Percentiles rank a stretch among this genome's conserved stretches.
These are phyloP conservation scores for Stentor roeselii DNA, from an alignment of 73 alveolate genomes.

Conservation along the genomic window DNA sequence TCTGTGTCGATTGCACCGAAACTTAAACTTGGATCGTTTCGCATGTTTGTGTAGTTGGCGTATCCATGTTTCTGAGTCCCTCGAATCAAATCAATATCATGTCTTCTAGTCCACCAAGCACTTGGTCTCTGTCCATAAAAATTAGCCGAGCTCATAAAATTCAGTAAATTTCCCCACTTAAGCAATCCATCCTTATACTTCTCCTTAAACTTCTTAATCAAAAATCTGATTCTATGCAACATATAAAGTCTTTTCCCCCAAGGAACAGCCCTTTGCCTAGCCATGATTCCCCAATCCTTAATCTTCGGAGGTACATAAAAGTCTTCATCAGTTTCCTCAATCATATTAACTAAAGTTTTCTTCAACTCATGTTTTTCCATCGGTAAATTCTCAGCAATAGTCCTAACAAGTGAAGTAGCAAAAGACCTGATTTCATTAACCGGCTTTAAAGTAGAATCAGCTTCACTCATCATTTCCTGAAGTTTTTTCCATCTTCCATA, in stretches of 20 bases:
- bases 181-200: constrained; percentile 63
- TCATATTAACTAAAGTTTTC: constrained; percentile 76
- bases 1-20: constrained; percentile 83
- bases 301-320: constrained; percentile 76
- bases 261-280: constrained; percentile 94
- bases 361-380: constrained; percentile 82
- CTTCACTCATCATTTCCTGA: constrained; percentile 42
- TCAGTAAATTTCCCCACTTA: constrained; percentile 89
- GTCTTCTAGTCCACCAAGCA: constrained; percentile 97
- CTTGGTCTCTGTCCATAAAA: constrained; percentile 95
- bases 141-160: constrained; percentile 83
- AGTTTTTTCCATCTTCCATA: constrained; percentile 84
- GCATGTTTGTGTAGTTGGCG: constrained; percentile 87
- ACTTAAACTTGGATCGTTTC: constrained; percentile 70
- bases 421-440: constrained; percentile 86
- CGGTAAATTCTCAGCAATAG: constrained; percentile 74
- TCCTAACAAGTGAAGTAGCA: constrained; percentile 87
- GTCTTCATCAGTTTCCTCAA: constrained; percentile 93
- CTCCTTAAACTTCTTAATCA: constrained; percentile 85
- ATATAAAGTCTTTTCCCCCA: constrained; percentile 94
- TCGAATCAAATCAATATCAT: constrained; percentile 93
- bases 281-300: constrained; percentile 95
- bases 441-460: constrained; percentile 66
- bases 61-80: constrained; percentile 98
- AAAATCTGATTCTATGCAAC: constrained; percentile 73